A percentile compares a stretch with the other conserved stretches of the same genome.
These are phyloP conservation scores for Tolypocladium nubicola DNA, from an alignment of 2,329 filamentous ascomycete species.

Conservation along the genomic window DNA sequence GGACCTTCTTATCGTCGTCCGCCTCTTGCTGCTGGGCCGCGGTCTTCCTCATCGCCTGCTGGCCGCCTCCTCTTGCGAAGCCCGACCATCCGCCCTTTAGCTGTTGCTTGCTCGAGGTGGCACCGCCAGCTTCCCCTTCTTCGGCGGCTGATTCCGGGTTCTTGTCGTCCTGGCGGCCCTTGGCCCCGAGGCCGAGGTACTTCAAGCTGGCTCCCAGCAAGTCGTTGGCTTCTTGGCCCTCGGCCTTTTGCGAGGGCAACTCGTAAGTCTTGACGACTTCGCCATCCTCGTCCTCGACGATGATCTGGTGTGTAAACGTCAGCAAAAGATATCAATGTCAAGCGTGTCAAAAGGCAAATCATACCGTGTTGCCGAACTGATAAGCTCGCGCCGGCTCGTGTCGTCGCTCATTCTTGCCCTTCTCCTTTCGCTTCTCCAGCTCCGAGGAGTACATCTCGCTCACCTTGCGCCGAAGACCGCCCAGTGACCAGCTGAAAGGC, in stretches of 20 bases:
- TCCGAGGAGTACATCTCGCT: constrained; percentile 48
- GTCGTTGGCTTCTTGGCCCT: constrained; percentile 26
- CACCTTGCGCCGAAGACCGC: constrained; percentile 37
- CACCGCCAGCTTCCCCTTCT: constrained; percentile 18
- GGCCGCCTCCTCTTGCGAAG: constrained; percentile 30
- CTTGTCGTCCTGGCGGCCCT: constrained; percentile 30
- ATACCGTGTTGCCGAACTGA: constrained; percentile 70
- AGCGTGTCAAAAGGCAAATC: constrained; percentile 11
- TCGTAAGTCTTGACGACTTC: constrained; percentile 82
- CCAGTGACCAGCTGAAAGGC: constrained; percentile 19
- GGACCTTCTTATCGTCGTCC: constrained; percentile 59
- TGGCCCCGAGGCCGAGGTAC: constrained; percentile 41
- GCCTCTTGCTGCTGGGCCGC: constrained; percentile 32
- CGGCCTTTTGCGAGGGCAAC: constrained; percentile 45
- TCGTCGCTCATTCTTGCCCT: constrained; percentile 47
- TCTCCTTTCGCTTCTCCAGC: constrained; percentile 50
- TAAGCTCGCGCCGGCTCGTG: constrained; percentile 72
- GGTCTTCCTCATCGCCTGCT: constrained; percentile 25
- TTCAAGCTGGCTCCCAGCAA: constrained; percentile 36
- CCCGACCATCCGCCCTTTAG: constrained; percentile 39
- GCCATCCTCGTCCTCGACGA: constrained; percentile 78
- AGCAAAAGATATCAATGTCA: neutral
- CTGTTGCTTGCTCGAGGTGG: constrained; percentile 26
- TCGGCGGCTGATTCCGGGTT: constrained; percentile 16
- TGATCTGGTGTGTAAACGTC: constrained; percentile 43